Base-by-base conservation (phyloP, 768 basidiomycete species). In the Lactarius psammicola region DNA sequence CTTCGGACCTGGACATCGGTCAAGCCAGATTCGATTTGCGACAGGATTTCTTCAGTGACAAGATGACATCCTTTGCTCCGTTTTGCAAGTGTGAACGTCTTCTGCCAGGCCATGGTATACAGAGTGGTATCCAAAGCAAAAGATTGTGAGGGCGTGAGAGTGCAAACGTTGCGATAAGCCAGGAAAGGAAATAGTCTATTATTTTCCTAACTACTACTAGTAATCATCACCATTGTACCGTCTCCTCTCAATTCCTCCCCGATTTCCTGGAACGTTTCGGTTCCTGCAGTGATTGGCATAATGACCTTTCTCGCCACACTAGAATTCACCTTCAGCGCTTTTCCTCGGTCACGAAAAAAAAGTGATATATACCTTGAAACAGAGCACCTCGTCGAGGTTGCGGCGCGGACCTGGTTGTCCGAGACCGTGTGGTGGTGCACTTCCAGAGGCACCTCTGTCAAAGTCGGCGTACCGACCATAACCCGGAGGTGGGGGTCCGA, bases 211-310 rank as follows among this genome's bases (percentile, higher is more conserved):
- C 40, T 44, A 56, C 40, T 49, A 62, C 49, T 56, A 62, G 40
- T 61, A 64, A 30, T 69, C 70, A 13, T 69, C 72, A 11, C 67
- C 68, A 51, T 75, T 78, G 40, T 61, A 69, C 38, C 69, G 70
- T 51, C 65, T 70, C 55, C 82, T 81, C 69, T 92, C 91, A 56
- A 87, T 77, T 9, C 94, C 94, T 63, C 94, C 94, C 57, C 94
- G 83, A 74, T 92, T 94, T 15, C 94, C 94, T 31, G 94, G 94
- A 28, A 94, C 89, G 74, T 94, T 95, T 63, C 90, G 80, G 75
- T 95, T 95, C 49, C 89, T 85, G 76, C 95, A 97, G 71, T 92
- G 87, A 74, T 97, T 96, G 23, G 95, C 95, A 73, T 96, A 96
- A 74, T 98, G 96, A 1, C 96, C 96, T 70, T 90, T 89, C 75